Conservation (phyloP, 2,329 filamentous ascomycete genomes). For the Acarospora socialis region DNA sequence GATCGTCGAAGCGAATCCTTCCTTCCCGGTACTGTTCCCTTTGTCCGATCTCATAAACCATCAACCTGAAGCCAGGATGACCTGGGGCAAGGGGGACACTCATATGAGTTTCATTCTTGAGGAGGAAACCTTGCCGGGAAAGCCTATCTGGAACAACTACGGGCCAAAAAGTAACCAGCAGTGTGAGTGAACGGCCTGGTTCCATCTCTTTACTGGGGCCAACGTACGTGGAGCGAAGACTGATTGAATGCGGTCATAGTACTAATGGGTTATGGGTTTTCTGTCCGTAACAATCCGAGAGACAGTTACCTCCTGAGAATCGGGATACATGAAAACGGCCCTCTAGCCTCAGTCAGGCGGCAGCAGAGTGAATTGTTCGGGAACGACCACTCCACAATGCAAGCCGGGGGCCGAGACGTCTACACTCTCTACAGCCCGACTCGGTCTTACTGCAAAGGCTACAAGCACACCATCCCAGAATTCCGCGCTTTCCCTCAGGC, state of each 20-base stretch:
- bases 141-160: constrained; percentile 55
- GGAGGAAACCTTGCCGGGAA: constrained; percentile 35
- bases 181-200: constrained; percentile 23
- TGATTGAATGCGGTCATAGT: constrained; percentile 18
- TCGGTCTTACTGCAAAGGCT: background rate
- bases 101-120: constrained; percentile 29
- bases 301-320: too few relatives aligned
- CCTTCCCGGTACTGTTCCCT: constrained; percentile 55
- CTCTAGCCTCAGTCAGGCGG: too few relatives aligned
- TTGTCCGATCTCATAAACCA: constrained; percentile 62
- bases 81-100: constrained; percentile 39
- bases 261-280: constrained; percentile 49
- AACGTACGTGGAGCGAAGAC: background rate
- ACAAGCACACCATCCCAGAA: background rate
- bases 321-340: too few relatives aligned
- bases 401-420: background rate
- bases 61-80: constrained; percentile 42
- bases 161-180: constrained; percentile 63
- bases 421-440: background rate
- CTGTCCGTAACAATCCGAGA: constrained; percentile 33
- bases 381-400: too few relatives aligned
- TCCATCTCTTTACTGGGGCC: too few relatives aligned
- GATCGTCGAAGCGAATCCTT: constrained; percentile 37
- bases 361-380: too few relatives aligned
- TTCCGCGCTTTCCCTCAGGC: constrained; percentile 7